Percentiles rank a stretch among this genome's conserved stretches.
Evolutionary conservation across 1,139 yeast genomes (phyloP).

Genomic region (Scheffersomyces parashehatae): DNA sequence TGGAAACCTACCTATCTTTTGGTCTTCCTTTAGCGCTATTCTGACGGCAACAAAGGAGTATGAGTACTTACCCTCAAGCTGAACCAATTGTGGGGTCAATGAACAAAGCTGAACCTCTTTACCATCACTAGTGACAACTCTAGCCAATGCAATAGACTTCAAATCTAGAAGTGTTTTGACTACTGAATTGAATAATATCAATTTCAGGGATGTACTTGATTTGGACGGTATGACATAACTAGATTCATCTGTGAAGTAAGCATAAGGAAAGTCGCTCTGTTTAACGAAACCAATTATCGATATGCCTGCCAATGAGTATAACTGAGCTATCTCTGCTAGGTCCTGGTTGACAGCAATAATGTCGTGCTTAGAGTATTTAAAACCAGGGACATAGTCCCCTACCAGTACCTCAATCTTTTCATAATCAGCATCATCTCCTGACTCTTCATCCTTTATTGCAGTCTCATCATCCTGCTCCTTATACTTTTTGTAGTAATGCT

Average conservation of each 20-base stretch:
- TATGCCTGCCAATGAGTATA: constrained; percentile 49
- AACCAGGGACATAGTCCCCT: constrained; percentile 40
- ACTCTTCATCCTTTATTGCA: constrained; percentile 15
- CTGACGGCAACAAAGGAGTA: constrained; percentile 41
- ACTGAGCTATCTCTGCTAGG: constrained; percentile 43
- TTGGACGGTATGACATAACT: constrained; percentile 53
- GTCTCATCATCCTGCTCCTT: constrained; percentile 5
- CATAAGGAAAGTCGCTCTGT: constrained; percentile 49
- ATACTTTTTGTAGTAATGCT: constrained; percentile 21
- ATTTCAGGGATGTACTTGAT: constrained; percentile 34
- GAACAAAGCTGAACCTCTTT: constrained; percentile 58
- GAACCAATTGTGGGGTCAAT: constrained; percentile 47
- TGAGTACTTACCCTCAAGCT: constrained; percentile 13
- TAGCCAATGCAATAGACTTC: constrained; percentile 55
- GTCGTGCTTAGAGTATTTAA: constrained; percentile 63
- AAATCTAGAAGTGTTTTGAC: constrained; percentile 53
- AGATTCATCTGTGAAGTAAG: constrained; percentile 60
- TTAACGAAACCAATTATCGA: constrained; percentile 67
- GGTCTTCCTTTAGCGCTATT: constrained; percentile 82
- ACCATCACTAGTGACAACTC: constrained; percentile 55
- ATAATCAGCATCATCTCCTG: constrained; percentile 19
- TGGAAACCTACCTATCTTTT: constrained; percentile 63
- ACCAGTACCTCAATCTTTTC: constrained; percentile 20
- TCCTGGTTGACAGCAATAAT: constrained; percentile 37
- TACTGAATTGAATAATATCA: constrained; percentile 51